Base-by-base conservation (phyloP, 2,329 filamentous ascomycete genomes). In the Emergomyces africanus region DNA sequence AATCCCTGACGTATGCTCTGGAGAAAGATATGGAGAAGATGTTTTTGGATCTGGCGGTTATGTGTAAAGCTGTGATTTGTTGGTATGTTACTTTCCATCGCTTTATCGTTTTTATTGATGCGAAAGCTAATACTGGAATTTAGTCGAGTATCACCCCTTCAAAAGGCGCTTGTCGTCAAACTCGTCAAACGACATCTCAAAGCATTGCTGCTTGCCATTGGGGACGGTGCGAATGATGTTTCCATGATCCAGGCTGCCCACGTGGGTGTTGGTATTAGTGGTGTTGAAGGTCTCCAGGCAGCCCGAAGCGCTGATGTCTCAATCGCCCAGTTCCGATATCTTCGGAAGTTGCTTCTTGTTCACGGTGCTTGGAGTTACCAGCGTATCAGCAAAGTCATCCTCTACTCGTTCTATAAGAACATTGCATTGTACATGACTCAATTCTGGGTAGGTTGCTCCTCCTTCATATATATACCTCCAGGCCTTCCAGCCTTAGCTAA, bases 361-460 rank as follows among this genome's bases (percentile, higher is more conserved):
- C 94, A 99, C 70, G 94, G 94, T 28, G 87, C 91, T 5, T 99
- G 94, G 94, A 95, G 90, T 71, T 99, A 99, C 71, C 92, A 96
- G 72, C 88, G 94, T 61, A 87, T 99, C 71, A 92, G 88, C 81
- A 96, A 95, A 77, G 90, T 95, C 61, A 97, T 99, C 67, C 75
- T 99, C 63, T 99, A 96, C 76, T 97, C 94, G 6, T 99, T 97
- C 74, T 99, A 99, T 81, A 99, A 99, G 81, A 99, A 99, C 76
- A 96, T 97, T 65, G 87, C 91, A 23, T 79, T 99, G 62, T 99
- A 97, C 76, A 91, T 99, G 88, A 99, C 95, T 61, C 95, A 99
- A 71, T 99, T 99, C 72, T 99, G 95, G 90, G 88, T 90, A 79
- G 77, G 86, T 78, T 42, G 25, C 59, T 53, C 12, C 20, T n/a